A percentile compares a stretch with the other conserved stretches of the same genome.
Conservation (phyloP, 2,329 filamentous ascomycete genomes). For the Blastomyces gilchristii region DNA sequence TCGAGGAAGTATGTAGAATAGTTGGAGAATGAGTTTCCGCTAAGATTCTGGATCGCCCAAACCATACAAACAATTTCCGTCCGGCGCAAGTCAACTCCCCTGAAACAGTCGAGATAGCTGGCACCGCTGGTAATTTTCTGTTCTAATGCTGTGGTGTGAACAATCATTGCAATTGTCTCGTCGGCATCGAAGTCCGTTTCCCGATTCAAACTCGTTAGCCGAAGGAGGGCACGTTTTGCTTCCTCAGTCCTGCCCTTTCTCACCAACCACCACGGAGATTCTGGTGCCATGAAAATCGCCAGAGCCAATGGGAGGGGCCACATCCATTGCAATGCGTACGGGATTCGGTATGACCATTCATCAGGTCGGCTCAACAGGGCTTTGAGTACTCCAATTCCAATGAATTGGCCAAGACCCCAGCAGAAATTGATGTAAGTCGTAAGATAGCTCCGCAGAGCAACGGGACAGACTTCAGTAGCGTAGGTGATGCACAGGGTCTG, state of each 20-base stretch:
- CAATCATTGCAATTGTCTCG: conserved; percentile 85
- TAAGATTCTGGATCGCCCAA: conserved; percentile 55
- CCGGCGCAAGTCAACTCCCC: conserved; percentile 62
- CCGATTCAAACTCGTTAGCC: conserved; percentile 36
- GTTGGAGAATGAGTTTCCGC: conserved; percentile 53
- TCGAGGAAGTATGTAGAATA: conserved; percentile 53
- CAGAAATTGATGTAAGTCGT: conserved; percentile 41
- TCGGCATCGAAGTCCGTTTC: conserved; percentile 69
- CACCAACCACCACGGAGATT: conserved; percentile 45
- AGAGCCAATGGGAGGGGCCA: conserved; percentile 43
- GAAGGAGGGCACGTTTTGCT: conserved; percentile 34
- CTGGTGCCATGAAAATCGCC: conserved; percentile 40
- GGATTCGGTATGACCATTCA: conserved; percentile 44
- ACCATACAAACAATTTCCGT: conserved; percentile 63
- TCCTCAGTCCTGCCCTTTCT: conserved; percentile 38
- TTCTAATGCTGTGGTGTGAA: conserved; percentile 75
- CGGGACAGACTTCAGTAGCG: conserved; percentile 39
- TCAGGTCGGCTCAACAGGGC: conserved; percentile 38
- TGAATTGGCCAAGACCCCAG: conserved; percentile 41
- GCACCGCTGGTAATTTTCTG: conserved; percentile 63
- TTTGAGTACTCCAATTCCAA: conserved; percentile 43
- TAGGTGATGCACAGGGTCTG: conserved; percentile 41
- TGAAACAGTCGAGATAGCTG: conserved; percentile 74
- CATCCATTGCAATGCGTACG: conserved; percentile 45
- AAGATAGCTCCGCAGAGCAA: conserved; percentile 36